Base-by-base conservation (phyloP, 1,284 basidiomycete species). In the Inonotus obliquus region DNA sequence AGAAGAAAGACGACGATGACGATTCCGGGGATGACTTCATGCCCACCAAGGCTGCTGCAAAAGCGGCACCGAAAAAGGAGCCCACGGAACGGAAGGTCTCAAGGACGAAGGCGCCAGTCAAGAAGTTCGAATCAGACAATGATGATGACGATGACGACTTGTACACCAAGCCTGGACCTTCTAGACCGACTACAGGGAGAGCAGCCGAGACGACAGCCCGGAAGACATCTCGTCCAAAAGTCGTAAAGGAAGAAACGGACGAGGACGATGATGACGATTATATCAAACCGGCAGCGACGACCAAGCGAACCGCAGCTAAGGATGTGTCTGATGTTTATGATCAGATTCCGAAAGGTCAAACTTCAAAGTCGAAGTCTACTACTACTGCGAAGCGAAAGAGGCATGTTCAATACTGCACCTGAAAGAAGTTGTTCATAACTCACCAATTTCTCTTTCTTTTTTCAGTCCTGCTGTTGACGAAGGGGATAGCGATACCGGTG, bases 21-120 rank as follows among this genome's bases (percentile, higher is more conserved):
- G 84, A 84, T 63, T 79, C 78, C 2, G 87, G 86, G 57, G 89
- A 89, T 57, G 89, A 93, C 64, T 93, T 92, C 73, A 85, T 83
- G 70, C 91, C 90, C 2, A 79, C 77, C 61, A 91, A 89, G 70
- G 80, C 83, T 10, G 74, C 77, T 4, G 76, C 81, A 6, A 80
- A 79, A 69, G 78, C 74, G 1, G 57, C 61, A 7, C 47, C 65
- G 21, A 73, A 73, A 66, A 71, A 71, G 59, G 64, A 65, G 35
- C 41, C 59, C 69, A 59, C 64, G 5, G 58, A 61, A 37, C 57
- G 60, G 19, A 63, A 63, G n/a, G 60, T 51, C 45, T 57, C 70
- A 61, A 63, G 63, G 39, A 49, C 59, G 52, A 35, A 56, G 38
- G 48, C 60, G 29, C n/a, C 38, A n/a, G 45, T 51, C 19, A 64